phyloP scores from a whole-genome alignment of 2,329 filamentous ascomycete genomes.

The Aspergillus sp. region DNA sequence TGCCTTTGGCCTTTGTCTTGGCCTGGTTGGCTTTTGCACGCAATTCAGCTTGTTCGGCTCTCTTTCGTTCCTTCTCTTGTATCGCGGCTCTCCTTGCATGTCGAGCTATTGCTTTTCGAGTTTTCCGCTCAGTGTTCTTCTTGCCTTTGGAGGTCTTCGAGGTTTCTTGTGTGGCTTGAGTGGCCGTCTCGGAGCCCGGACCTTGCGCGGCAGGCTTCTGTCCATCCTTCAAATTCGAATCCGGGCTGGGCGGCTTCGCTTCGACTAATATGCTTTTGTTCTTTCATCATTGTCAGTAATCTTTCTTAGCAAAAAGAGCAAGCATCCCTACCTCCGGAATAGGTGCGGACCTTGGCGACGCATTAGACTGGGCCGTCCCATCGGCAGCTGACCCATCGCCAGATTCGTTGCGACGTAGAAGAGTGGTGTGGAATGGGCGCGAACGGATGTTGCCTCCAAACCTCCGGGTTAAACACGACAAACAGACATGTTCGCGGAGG shows the following conservation, averaged over 20 bases:
- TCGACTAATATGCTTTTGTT: background rate
- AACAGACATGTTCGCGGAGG: slow-evolving; percentile 28
- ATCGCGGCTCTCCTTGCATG: no score
- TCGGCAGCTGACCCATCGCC: slow-evolving; percentile 1
- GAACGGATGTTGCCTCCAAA: slow-evolving; percentile 15
- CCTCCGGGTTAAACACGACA: slow-evolving; percentile 26
- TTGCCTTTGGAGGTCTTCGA: background rate
- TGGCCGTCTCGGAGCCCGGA: background rate
- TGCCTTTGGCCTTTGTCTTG: no score
- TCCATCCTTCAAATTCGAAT: background rate
- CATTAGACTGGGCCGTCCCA: background rate
- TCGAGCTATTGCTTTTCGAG: background rate
- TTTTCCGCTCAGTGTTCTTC: background rate
- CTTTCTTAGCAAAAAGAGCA: background rate
- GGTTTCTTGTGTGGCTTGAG: background rate
- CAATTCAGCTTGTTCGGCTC: no score
- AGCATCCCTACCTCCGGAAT: background rate
- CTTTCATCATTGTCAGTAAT: background rate
- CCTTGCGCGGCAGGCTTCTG: background rate
- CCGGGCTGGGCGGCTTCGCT: background rate
- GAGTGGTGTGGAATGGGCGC: slow-evolving; percentile 21
- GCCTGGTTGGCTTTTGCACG: no score
- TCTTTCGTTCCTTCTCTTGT: no score
- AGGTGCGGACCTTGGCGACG: background rate
- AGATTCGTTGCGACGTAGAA: slow-evolving; percentile 10